Percentiles rank a stretch among this genome's conserved stretches.
phyloP scores from a whole-genome alignment of 2,329 filamentous ascomycete genomes.

The Elsinoe ampelina region DNA sequence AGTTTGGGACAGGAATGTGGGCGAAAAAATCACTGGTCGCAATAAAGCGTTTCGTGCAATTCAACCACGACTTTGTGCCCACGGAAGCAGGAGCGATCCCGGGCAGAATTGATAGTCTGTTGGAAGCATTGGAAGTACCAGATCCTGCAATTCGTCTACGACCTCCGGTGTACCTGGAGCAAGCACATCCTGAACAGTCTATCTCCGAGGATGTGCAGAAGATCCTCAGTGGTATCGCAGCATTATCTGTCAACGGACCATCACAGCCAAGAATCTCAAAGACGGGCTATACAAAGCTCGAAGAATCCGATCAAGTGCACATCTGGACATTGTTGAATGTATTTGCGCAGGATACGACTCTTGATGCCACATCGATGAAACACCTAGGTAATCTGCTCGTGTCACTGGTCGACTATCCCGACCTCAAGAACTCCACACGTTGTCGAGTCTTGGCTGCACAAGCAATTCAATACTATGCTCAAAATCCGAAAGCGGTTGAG shows the following conservation, averaged over 20 bases:
- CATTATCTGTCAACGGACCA: background rate
- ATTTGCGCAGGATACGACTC: background rate
- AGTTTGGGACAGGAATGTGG: background rate
- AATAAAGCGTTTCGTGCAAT: background rate
- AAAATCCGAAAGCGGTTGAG: slow-evolving; percentile 52
- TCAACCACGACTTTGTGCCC: background rate
- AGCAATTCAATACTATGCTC: slow-evolving; percentile 57
- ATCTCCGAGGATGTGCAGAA: background rate
- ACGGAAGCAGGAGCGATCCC: too few relatives aligned
- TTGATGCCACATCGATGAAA: background rate
- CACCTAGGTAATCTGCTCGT: slow-evolving; percentile 6
- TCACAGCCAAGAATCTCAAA: slow-evolving; percentile 3
- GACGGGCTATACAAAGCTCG: slow-evolving; percentile 21
- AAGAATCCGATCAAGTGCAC: slow-evolving; percentile 7
- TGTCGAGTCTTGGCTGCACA: slow-evolving; percentile 63
- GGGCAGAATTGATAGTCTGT: too few relatives aligned
- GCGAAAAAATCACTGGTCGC: background rate
- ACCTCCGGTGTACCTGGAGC: too few relatives aligned
- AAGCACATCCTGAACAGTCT: background rate
- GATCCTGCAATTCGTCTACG: too few relatives aligned
- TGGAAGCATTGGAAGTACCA: too few relatives aligned
- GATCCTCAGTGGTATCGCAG: background rate
- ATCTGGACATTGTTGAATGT: slow-evolving; percentile 10
- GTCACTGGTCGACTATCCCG: slow-evolving; percentile 14
- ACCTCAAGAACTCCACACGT: slow-evolving; percentile 31